Evolutionary conservation across 2,329 filamentous ascomycete genomes (phyloP), one percentile per base, ranked within the genome.

Genomic region (Lachnellula cervina): DNA sequence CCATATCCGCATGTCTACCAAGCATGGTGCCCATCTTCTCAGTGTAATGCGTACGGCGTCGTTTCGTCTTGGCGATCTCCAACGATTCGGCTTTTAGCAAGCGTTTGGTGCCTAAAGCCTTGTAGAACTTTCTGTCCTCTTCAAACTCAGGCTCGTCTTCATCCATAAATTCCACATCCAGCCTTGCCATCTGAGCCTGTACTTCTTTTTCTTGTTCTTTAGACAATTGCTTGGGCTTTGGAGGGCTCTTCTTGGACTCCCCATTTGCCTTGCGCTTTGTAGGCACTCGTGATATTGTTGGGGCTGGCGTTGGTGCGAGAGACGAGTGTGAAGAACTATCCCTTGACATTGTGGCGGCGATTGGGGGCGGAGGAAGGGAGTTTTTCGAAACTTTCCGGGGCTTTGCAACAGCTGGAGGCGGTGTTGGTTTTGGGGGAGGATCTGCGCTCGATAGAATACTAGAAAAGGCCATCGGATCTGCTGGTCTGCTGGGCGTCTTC

Each of bases 381-480:
- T 61, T 57, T 53, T 66, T 65, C 32, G 64, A 62, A 35, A 59
- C 37, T 52, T 68, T 69, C 50, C 65, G 60, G 21, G 62, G 56
- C 43, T 69, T 69, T 13, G 58, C 49, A 8, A 61, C 47, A 17
- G 58, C 51, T 19, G 66, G 67, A 19, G 74, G 67, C 2, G 75
- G 75, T 34, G 78, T 76, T 44, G 75, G 69, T 62, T 75, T 79
- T 7, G 80, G 77, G 78, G 76, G 40, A 82, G 88, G 84, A 54
- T 90, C 86, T 54, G 88, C 80, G 63, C 83, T 91, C 4, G 90
- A 93, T 44, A 97, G 85, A 57, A 97, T 95, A 70, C 92, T 97
- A 62, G 90, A 94, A 68, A 97, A 94, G 5, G 92, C 94, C 92
- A 97, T 97, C 52, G 92, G 88, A 70, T 96, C 89, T 56, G 87